Evolutionary conservation across 1,139 yeast species (phyloP).

Genomic region (Candida sp.): DNA sequence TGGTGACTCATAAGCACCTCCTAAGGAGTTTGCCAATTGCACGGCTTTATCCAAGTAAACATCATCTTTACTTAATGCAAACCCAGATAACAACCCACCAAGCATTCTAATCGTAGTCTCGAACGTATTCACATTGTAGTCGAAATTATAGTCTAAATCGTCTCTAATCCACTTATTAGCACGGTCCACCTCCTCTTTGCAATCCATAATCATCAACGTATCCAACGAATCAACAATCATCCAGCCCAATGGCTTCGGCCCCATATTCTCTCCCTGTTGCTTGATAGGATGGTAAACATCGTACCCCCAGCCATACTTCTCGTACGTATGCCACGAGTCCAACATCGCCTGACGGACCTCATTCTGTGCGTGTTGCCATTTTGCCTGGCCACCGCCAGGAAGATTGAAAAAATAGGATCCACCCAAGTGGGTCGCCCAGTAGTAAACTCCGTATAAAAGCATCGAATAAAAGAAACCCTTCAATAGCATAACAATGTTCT

Average conservation of each 20-base stretch:
- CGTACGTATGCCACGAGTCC: constrained; percentile 83
- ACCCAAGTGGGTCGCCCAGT: constrained; percentile 10
- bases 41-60: constrained; percentile 79
- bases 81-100: constrained; percentile 89
- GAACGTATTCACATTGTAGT: constrained; percentile 80
- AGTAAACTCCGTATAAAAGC: constrained; percentile 41
- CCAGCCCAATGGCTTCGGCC: constrained; percentile 90
- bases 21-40: constrained; percentile 67
- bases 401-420: background rate
- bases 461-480: constrained; percentile 46
- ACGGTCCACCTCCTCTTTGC: constrained; percentile 62
- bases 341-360: constrained; percentile 68
- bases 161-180: constrained; percentile 80
- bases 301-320: constrained; percentile 79
- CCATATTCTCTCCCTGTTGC: constrained; percentile 76
- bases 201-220: constrained; percentile 82
- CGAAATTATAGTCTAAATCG: constrained; percentile 53
- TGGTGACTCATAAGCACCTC: constrained; percentile 67
- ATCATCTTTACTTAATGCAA: constrained; percentile 71
- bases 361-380: constrained; percentile 51
- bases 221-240: constrained; percentile 91
- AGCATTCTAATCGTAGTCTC: constrained; percentile 95
- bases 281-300: constrained; percentile 52
- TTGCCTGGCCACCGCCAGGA: constrained; percentile 9
- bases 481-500: constrained; percentile 38